Percentiles rank a stretch among this genome's conserved stretches.
Conservation (phyloP, 257 asterid species). For the Scutellaria galericulata region DNA sequence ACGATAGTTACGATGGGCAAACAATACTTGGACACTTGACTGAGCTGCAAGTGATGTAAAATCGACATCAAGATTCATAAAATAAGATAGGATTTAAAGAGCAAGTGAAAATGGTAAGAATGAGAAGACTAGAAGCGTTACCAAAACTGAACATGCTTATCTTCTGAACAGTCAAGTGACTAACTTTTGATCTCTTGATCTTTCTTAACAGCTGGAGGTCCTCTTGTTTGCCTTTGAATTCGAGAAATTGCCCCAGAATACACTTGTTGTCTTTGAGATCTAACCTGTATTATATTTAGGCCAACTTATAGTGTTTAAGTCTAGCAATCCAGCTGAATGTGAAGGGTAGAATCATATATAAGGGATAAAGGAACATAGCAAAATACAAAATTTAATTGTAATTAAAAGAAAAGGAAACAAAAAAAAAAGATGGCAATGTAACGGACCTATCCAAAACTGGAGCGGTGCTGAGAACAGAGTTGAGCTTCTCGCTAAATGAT, state of each 20-base stretch:
- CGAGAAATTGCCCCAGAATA: slow-evolving; percentile 76
- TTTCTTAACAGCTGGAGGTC: slow-evolving; percentile 63
- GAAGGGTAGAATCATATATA: background rate
- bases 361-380: background rate
- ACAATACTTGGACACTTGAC: slow-evolving; percentile 57
- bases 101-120: background rate
- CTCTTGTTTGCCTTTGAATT: slow-evolving; percentile 74
- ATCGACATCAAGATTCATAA: slow-evolving; percentile 10
- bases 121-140: slow-evolving; percentile 37
- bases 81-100: background rate
- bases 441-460: slow-evolving; percentile 85
- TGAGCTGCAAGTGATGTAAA: slow-evolving; percentile 47
- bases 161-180: slow-evolving; percentile 59
- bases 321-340: background rate
- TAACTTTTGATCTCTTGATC: slow-evolving; percentile 83
- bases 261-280: slow-evolving; percentile 67
- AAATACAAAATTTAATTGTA: background rate
- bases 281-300: slow-evolving; percentile 54
- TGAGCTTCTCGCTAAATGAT: slow-evolving; percentile 60
- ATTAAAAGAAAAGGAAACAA: background rate
- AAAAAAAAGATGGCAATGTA: background rate
- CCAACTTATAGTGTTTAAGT: background rate
- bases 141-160: slow-evolving; percentile 79
- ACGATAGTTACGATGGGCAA: slow-evolving; percentile 69
- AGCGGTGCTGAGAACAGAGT: slow-evolving; percentile 71